These are phyloP conservation scores for Zoysia japonica DNA, from an alignment of 176 grass and related monocot species.

Conservation along the genomic window DNA sequence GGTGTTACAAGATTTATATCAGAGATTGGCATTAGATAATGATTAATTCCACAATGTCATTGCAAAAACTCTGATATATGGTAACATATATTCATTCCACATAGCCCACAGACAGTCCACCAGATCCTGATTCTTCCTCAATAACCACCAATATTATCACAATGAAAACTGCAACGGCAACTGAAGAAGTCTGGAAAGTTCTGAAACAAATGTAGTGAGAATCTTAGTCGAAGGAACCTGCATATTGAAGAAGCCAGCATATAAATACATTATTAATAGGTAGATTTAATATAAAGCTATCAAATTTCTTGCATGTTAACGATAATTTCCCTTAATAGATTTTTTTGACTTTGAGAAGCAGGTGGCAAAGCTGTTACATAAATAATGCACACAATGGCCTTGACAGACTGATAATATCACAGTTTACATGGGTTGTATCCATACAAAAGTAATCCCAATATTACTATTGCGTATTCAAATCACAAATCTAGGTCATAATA, in stretches of 20 bases:
- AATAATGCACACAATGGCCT: not conserved
- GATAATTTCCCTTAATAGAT: not conserved
- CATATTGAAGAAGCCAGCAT: not conserved
- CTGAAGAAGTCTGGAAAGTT: constrained; percentile 37
- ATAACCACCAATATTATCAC: constrained; percentile 12
- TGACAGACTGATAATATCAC: not conserved
- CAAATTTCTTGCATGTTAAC: not conserved
- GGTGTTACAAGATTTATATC: constrained; percentile 21
- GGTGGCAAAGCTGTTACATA: not conserved
- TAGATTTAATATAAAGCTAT: not conserved
- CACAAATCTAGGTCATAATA: not conserved
- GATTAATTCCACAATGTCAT: constrained; percentile 24
- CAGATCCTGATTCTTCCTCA: not conserved
- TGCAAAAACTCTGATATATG: not conserved
- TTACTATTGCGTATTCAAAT: constrained; percentile 8
- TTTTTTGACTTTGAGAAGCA: not conserved
- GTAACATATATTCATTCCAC: constrained; percentile 21
- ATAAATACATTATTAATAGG: not conserved
- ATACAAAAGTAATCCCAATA: not conserved
- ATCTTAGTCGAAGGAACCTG: not conserved
- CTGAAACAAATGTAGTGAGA: constrained; percentile 13
- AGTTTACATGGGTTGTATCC: not conserved
- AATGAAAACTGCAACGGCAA: not conserved
- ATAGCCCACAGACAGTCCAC: not conserved
- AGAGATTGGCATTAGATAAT: not conserved